Percentiles rank a stretch among this genome's conserved stretches.
These are phyloP conservation scores for Phlyctochytrium arcticum DNA, from an alignment of 192 early-diverging fungal species.

Conservation along the genomic window DNA sequence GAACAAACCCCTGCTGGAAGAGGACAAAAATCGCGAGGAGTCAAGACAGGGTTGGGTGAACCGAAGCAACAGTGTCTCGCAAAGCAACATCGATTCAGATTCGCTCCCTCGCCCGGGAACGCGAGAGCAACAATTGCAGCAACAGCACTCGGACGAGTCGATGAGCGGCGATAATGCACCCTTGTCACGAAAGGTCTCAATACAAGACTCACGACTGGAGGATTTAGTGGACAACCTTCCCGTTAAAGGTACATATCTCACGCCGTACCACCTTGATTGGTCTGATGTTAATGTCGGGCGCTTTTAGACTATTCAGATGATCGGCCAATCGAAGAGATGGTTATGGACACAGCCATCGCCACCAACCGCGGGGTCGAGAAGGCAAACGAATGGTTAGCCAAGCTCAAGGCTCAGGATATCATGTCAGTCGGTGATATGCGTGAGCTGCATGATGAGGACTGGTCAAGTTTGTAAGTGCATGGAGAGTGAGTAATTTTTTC, in stretches of 20 bases:
- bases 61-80: slow-evolving; percentile 19
- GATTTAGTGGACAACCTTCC: slow-evolving; percentile 41
- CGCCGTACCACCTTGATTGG: too few relatives aligned
- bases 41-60: slow-evolving; percentile 31
- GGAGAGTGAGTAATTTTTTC: not conserved
- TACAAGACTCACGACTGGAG: slow-evolving; percentile 14
- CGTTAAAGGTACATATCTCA: slow-evolving; percentile 33
- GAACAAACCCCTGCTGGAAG: slow-evolving; percentile 46
- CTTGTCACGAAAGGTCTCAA: slow-evolving; percentile 28
- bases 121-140: too few relatives aligned
- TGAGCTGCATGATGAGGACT: slow-evolving; percentile 70
- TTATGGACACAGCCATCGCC: slow-evolving; percentile 61
- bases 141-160: not conserved
- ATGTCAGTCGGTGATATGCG: slow-evolving; percentile 75
- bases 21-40: slow-evolving; percentile 62
- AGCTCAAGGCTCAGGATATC: slow-evolving; percentile 68
- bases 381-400: slow-evolving; percentile 64
- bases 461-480: slow-evolving; percentile 54
- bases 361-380: slow-evolving; percentile 67
- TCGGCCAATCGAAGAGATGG: slow-evolving; percentile 64
- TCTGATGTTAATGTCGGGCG: too few relatives aligned
- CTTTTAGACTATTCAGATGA: slow-evolving; percentile 50
- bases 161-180: not conserved
- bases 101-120: not conserved
- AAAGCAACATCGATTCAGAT: not conserved